phyloP scores from a whole-genome alignment of 2,329 filamentous ascomycete genomes.

The Beauveria rudraprayagi region DNA sequence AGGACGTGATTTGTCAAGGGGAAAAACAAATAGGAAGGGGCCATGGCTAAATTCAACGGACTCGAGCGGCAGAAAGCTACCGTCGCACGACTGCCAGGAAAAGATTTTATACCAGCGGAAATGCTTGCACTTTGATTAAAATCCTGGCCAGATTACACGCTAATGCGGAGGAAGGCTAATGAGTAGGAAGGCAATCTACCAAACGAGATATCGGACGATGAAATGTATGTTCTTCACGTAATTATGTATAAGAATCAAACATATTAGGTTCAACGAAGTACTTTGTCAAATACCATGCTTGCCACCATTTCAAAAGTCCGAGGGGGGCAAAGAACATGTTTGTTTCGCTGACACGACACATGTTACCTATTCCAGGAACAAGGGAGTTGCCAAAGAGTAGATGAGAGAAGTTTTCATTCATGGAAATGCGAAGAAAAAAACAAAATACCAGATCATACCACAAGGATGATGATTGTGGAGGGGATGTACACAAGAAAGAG shows the following conservation, averaged over 20 bases:
- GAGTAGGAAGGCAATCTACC: neutral
- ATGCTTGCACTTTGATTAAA: neutral
- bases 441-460: neutral
- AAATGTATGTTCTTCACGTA: neutral
- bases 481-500: constrained; percentile 8
- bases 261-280: neutral
- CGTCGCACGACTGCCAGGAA: neutral
- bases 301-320: too few relatives aligned
- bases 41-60: neutral
- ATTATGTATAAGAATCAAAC: neutral
- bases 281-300: neutral
- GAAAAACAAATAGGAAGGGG: neutral
- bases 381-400: neutral
- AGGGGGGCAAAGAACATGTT: too few relatives aligned
- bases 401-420: constrained; percentile 8
- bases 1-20: neutral
- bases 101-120: neutral
- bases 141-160: neutral
- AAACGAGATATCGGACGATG: constrained; percentile 4
- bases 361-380: too few relatives aligned
- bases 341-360: too few relatives aligned
- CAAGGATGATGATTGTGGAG: neutral
- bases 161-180: constrained; percentile 7
- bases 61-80: neutral
- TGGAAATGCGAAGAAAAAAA: neutral